These are phyloP conservation scores for Leishmania guyanensis DNA, from an alignment of 208 protist species.

Conservation along the genomic window DNA sequence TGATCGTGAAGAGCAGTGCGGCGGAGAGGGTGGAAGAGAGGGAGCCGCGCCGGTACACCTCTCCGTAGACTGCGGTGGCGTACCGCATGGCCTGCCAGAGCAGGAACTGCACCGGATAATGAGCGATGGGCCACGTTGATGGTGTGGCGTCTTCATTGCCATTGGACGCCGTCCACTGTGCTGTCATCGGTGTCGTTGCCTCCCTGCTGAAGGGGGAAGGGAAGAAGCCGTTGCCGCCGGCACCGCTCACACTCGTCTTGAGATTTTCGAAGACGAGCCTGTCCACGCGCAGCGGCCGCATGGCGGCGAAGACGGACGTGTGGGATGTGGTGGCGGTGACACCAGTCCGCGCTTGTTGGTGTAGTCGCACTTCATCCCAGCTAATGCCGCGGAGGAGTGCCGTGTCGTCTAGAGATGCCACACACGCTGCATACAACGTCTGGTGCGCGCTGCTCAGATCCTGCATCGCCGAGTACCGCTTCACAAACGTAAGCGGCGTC, in stretches of 20 bases:
- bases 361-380: slow-evolving; percentile 16
- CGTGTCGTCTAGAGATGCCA: slow-evolving; percentile 25
- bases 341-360: background rate
- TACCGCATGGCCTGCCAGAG: slow-evolving; percentile 60
- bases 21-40: slow-evolving; percentile 40
- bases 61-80: slow-evolving; percentile 67
- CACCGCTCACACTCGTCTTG: background rate
- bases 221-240: slow-evolving; percentile 11
- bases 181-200: background rate
- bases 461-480: slow-evolving; percentile 31
- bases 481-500: slow-evolving; percentile 22
- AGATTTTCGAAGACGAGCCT: background rate
- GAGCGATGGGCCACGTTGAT: slow-evolving; percentile 9
- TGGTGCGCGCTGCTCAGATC: slow-evolving; percentile 30
- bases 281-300: slow-evolving; percentile 5
- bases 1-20: slow-evolving; percentile 41
- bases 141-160: background rate
- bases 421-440: slow-evolving; percentile 34
- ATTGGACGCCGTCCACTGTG: background rate
- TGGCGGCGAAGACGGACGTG: background rate
- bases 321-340: background rate
- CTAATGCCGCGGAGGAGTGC: slow-evolving; percentile 19
- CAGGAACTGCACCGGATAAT: slow-evolving; percentile 36
- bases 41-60: slow-evolving; percentile 46
- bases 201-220: background rate